Evolutionary conservation across 2,329 filamentous ascomycete species (phyloP).

Genomic region (Drechslerella coelobrocha): DNA sequence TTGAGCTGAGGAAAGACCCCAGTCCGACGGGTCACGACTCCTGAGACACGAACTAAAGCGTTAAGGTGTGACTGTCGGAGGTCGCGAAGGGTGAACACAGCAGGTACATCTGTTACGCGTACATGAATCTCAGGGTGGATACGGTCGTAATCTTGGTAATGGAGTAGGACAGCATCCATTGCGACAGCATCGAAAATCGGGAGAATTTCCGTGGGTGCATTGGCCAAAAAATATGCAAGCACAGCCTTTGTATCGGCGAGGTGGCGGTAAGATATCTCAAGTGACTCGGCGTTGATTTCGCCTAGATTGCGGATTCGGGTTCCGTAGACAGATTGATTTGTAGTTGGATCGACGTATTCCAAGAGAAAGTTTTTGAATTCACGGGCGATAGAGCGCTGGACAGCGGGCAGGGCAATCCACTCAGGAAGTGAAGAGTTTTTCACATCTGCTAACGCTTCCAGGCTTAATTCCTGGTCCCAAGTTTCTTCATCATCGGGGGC

Average conservation of each 20-base stretch:
- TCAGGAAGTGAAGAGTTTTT: conserved; percentile 93
- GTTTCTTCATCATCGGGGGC: conserved; percentile 87
- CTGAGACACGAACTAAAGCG: conserved; percentile 90
- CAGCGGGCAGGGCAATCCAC: conserved; percentile 88
- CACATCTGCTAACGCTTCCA: conserved; percentile 89
- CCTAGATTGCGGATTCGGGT: conserved; percentile 93
- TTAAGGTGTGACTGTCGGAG: conserved; percentile 95
- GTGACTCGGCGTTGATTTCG: conserved; percentile 92
- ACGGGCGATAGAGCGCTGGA: conserved; percentile 89
- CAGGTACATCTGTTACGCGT: conserved; percentile 90
- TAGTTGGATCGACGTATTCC: conserved; percentile 88
- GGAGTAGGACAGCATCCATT: conserved; percentile 92
- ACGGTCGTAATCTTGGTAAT: conserved; percentile 96
- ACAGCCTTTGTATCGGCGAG: conserved; percentile 89
- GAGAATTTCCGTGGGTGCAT: conserved; percentile 91
- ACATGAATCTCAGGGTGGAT: conserved; percentile 99
- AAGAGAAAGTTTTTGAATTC: conserved; percentile 98
- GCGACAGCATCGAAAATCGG: conserved; percentile 96
- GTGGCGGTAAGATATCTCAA: conserved; percentile 96
- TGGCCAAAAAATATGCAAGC: conserved; percentile 92
- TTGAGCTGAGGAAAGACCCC: conserved; percentile 98
- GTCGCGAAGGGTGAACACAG: conserved; percentile 93
- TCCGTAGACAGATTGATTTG: conserved; percentile 84
- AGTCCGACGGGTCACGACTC: conserved; percentile 90
- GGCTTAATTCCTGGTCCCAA: conserved; percentile 86